Evolutionary conservation across 176 grass and related monocot genomes (phyloP).

Genomic region (Elaeis guineensis): DNA sequence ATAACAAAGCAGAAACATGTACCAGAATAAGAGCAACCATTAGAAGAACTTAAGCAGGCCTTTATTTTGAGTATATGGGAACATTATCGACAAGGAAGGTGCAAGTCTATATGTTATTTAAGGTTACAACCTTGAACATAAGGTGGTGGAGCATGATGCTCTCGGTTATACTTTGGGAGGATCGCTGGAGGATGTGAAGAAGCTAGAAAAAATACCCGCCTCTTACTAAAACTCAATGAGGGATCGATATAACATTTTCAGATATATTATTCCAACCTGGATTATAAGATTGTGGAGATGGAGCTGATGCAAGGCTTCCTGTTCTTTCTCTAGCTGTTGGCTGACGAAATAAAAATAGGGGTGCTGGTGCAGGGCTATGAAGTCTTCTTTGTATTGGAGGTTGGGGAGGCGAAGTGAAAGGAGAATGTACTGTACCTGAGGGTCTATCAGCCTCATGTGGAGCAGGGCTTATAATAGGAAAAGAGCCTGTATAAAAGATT

Average conservation of each 20-base stretch:
- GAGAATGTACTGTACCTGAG: slow-evolving; percentile 27
- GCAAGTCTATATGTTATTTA: background rate
- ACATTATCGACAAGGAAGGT: slow-evolving; percentile 1
- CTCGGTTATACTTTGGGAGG: slow-evolving; percentile 18
- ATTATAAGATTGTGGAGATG: slow-evolving; percentile 25
- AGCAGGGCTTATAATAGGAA: slow-evolving; percentile 53
- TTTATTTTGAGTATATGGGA: slow-evolving; percentile 23
- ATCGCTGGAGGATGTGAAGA: slow-evolving; percentile 28
- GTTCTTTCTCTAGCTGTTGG: slow-evolving; percentile 8
- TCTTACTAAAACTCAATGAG: slow-evolving; percentile 11
- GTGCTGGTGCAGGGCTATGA: slow-evolving; percentile 42
- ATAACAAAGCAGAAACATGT: slow-evolving; percentile 9
- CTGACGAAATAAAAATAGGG: slow-evolving; percentile 28
- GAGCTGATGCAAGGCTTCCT: slow-evolving; percentile 41
- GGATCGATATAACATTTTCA: background rate
- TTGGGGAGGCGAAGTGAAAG: slow-evolving; percentile 26
- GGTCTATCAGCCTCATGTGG: slow-evolving; percentile 34
- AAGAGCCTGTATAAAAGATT: slow-evolving; percentile 42
- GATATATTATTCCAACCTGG: slow-evolving; percentile 35
- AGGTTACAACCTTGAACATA: slow-evolving; percentile 18
- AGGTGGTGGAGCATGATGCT: slow-evolving; percentile 18
- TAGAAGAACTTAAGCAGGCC: slow-evolving; percentile 9
- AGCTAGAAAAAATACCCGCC: slow-evolving; percentile 25
- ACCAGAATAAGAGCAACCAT: slow-evolving; percentile 1
- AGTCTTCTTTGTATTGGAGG: slow-evolving; percentile 17